A percentile compares a stretch with the other conserved stretches of the same genome.
Conservation (phyloP, 2,329 filamentous ascomycete genomes). For the Penicillium crustosum region DNA sequence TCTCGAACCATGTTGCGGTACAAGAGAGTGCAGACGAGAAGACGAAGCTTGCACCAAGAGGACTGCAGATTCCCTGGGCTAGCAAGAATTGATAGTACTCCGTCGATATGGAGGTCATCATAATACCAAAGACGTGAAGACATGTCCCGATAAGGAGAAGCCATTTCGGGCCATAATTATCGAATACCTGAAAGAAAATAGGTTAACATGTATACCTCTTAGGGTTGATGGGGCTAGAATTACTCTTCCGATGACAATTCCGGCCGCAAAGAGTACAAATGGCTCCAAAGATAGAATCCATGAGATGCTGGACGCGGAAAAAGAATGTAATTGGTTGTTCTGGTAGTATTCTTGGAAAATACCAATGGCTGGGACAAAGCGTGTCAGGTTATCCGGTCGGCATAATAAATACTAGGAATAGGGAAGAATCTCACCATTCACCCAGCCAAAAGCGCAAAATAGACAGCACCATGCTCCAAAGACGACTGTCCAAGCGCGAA, state of each 20-base stretch:
- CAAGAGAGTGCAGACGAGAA: conserved; percentile 46
- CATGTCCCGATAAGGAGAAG: conserved; percentile 53
- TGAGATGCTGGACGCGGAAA: conserved; percentile 54
- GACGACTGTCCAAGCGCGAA: conserved; percentile 57
- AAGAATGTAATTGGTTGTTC: conserved; percentile 46
- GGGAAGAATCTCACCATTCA: conserved; percentile 36
- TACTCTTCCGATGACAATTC: conserved; percentile 55
- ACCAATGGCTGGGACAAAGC: conserved; percentile 40
- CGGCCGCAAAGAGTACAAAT: conserved; percentile 56
- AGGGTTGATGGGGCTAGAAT: background rate
- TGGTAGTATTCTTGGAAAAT: conserved; percentile 61
- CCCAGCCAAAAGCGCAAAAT: conserved; percentile 50
- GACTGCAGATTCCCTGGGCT: conserved; percentile 54
- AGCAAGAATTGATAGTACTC: conserved; percentile 59
- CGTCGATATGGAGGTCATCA: conserved; percentile 55
- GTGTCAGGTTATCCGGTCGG: background rate
- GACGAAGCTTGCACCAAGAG: conserved; percentile 51
- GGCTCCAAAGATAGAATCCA: conserved; percentile 60
- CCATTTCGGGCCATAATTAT: conserved; percentile 60
- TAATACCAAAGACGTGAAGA: conserved; percentile 57
- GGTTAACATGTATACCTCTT: background rate
- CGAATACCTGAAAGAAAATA: conserved; percentile 51
- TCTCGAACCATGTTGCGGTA: conserved; percentile 54
- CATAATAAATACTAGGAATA: background rate
- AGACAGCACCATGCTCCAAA: conserved; percentile 45